phyloP scores from a whole-genome alignment of 202 grass and related monocot genomes.

The Setaria viridis region DNA sequence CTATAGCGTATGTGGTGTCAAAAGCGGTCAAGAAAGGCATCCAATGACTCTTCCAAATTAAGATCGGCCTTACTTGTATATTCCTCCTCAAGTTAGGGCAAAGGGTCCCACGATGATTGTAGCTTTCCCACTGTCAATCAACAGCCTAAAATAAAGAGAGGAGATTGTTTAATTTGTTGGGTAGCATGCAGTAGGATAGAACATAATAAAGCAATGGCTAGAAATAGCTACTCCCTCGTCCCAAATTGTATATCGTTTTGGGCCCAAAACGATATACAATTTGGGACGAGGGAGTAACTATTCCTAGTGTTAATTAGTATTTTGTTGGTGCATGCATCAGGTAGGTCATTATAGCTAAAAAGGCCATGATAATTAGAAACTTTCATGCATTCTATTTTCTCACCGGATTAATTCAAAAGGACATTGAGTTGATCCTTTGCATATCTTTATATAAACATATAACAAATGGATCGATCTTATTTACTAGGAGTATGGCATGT shows the following conservation, averaged over 20 bases:
- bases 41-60: slow-evolving; percentile 48
- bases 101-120: too few relatives aligned
- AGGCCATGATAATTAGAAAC: background rate
- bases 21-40: slow-evolving; percentile 56
- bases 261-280: too few relatives aligned
- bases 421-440: background rate
- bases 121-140: too few relatives aligned
- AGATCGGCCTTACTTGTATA: background rate
- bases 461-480: background rate
- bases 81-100: too few relatives aligned
- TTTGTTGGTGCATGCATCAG: slow-evolving; percentile 20
- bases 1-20: slow-evolving; percentile 36
- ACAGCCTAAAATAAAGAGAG: too few relatives aligned
- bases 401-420: background rate
- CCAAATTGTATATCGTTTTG: too few relatives aligned
- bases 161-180: too few relatives aligned
- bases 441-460: background rate
- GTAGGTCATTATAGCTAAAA: slow-evolving; percentile 11
- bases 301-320: background rate
- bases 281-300: too few relatives aligned
- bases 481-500: background rate
- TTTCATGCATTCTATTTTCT: background rate
- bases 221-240: too few relatives aligned
- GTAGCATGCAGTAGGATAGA: too few relatives aligned
- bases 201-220: too few relatives aligned